Base-by-base conservation (phyloP, 1,139 yeast species). In the Yamadazyma membranifaciens region DNA sequence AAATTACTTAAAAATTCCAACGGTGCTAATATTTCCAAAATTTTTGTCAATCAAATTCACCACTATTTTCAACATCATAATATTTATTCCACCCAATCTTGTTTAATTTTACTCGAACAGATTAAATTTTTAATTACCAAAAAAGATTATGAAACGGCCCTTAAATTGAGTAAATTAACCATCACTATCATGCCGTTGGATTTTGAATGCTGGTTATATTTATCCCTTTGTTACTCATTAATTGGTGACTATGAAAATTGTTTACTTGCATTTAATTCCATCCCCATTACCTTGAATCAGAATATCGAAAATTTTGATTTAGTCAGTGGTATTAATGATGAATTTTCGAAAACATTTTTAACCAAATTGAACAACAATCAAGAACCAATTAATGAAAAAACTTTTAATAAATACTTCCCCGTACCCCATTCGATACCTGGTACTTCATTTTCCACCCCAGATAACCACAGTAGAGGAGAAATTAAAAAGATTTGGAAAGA, bases 131-230 rank as follows among this genome's bases (percentile, higher is more conserved):
- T 71, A 16, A 54, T 71, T 2, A 57, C 71, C 5, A 62, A 62
- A 42, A 48, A 51, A 6, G 44, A 56, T 14, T 63, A 54, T 46
- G 44, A 40, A 1, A 42, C 52, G 10, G 77, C 76, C 0, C 45
- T 63, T 40, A 45, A 47, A 3, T 49, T 69, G 13, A 66, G 75
- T 10, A 52, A 63, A 39, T 56, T 55, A 16, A 56, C 68, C 14
- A 59, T 69, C 9, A 48, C 56, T 25, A 56, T 69, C 4, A 50
- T 70, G 28, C 75, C 75, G 5, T 58, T 69, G 31, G 76, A 71
- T 45, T 71, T 63, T 42, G 75, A 70, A 26, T 58, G 67, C 34
- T 71, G 77, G 76, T 63, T 56, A 47, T 51, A 55, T 31, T 54
- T 71, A 29, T 57, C 67, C 3, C 52, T 69, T 28, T 59, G 69